phyloP scores from a whole-genome alignment of 2,329 filamentous ascomycete genomes.

The Macrophomina tecta region DNA sequence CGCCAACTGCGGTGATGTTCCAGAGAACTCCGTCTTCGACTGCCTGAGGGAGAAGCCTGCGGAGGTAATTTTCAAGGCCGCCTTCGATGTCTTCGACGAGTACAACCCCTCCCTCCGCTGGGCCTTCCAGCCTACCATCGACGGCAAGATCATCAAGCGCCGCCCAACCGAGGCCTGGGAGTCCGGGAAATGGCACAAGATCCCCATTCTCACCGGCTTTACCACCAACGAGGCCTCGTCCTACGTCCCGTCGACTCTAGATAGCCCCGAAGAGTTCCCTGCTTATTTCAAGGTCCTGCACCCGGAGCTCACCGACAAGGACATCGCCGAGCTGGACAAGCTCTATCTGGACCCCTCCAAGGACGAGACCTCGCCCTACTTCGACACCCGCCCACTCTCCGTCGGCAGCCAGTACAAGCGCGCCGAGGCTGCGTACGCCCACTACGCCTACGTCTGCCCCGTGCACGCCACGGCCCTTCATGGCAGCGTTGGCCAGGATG shows the following conservation, averaged over 20 bases:
- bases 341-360: slow-evolving; percentile 67
- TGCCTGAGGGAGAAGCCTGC: slow-evolving; percentile 51
- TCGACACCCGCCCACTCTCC: slow-evolving; percentile 42
- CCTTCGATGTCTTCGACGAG: slow-evolving; percentile 51
- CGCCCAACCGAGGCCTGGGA: slow-evolving; percentile 67
- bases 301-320: slow-evolving; percentile 59
- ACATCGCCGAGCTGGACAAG: slow-evolving; percentile 61
- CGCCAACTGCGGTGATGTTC: slow-evolving; percentile 40
- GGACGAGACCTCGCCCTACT: slow-evolving; percentile 49
- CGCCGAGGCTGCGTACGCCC: slow-evolving; percentile 65
- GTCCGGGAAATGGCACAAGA: slow-evolving; percentile 58
- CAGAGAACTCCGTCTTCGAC: slow-evolving; percentile 44
- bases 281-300: slow-evolving; percentile 68
- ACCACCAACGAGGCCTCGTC: slow-evolving; percentile 71
- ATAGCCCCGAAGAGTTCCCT: slow-evolving; percentile 59
- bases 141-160: slow-evolving; percentile 64
- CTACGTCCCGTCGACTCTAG: slow-evolving; percentile 63
- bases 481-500: slow-evolving; percentile 35
- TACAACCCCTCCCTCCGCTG: slow-evolving; percentile 56
- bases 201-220: slow-evolving; percentile 73
- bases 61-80: slow-evolving; percentile 46
- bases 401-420: slow-evolving; percentile 64
- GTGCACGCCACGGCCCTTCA: slow-evolving; percentile 65
- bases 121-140: slow-evolving; percentile 74
- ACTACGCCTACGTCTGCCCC: slow-evolving; percentile 70